Conservation (phyloP, 108 stramenopile genomes). For the Nannochloropsis salina region DNA sequence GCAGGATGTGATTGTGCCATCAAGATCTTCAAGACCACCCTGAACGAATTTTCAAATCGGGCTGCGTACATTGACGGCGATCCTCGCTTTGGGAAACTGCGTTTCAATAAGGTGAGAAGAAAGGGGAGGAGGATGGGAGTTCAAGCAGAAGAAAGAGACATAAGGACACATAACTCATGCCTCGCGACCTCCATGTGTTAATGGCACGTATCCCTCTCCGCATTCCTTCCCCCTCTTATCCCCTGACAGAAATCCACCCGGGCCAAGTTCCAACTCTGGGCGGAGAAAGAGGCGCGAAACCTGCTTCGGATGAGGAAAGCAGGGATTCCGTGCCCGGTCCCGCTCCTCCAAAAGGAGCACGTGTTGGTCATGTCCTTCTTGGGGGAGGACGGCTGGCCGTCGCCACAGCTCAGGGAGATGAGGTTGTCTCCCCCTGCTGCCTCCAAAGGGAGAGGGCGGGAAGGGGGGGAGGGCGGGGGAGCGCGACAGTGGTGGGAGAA, state of each 20-base stretch:
- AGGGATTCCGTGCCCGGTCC: conserved; percentile 53
- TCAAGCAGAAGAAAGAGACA: neutral
- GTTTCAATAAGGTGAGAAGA: neutral
- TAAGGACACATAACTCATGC: neutral
- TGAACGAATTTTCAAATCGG: conserved; percentile 56
- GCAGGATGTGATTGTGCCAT: conserved; percentile 29
- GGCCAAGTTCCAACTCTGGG: conserved; percentile 52
- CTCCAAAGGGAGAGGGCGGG: neutral
- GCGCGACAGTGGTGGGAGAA: neutral
- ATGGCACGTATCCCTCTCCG: too few species aligned
- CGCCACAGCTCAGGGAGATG: conserved; percentile 53
- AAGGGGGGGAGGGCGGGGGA: neutral
- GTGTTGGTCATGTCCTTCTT: conserved; percentile 56
- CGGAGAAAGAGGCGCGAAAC: conserved; percentile 54
- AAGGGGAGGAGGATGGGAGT: too few species aligned
- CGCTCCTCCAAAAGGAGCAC: conserved; percentile 44
- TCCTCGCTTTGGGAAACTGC: conserved; percentile 32
- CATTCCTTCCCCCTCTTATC: too few species aligned
- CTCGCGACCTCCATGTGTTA: too few species aligned
- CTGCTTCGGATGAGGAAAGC: conserved; percentile 40
- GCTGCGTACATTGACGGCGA: conserved; percentile 52
- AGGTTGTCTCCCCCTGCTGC: conserved; percentile 24
- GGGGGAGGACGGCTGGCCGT: conserved; percentile 54
- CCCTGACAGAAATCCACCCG: conserved; percentile 38
- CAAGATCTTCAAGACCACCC: conserved; percentile 55